Conservation (phyloP, 768 basidiomycete species). For the Panellus pusillus region DNA sequence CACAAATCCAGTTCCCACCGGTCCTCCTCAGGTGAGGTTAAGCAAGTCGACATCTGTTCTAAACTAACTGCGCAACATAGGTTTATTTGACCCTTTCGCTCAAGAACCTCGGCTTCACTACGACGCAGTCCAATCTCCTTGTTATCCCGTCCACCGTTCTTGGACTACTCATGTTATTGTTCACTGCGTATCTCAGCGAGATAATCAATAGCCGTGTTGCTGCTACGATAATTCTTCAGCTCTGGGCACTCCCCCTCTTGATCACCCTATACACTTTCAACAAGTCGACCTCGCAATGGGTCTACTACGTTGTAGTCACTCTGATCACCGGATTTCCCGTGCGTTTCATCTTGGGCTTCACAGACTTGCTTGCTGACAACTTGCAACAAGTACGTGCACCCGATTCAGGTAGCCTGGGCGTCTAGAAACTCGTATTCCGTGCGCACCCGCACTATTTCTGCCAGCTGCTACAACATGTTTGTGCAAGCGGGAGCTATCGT, state of each 20-base stretch:
- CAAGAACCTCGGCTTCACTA: constrained; percentile 61
- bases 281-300: constrained; percentile 51
- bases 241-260: constrained; percentile 66
- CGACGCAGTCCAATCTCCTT: constrained; percentile 62
- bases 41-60: not conserved
- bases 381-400: constrained; percentile 34
- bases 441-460: constrained; percentile 48
- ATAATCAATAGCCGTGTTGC: constrained; percentile 55
- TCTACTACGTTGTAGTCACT: constrained; percentile 52
- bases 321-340: constrained; percentile 55
- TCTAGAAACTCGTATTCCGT: constrained; percentile 64
- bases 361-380: not conserved
- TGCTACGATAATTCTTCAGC: constrained; percentile 50
- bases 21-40: constrained; percentile 43
- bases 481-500: constrained; percentile 58
- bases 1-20: constrained; percentile 47
- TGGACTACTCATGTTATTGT: constrained; percentile 50
- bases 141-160: constrained; percentile 58
- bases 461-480: constrained; percentile 61
- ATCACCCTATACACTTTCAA: constrained; percentile 56
- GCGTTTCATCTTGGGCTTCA: constrained; percentile 30
- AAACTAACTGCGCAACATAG: constrained; percentile 22
- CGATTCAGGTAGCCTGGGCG: constrained; percentile 56
- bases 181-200: constrained; percentile 52
- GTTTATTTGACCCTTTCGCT: constrained; percentile 63